phyloP scores from a whole-genome alignment of 129 eudicot genomes.

The Arctium minus region DNA sequence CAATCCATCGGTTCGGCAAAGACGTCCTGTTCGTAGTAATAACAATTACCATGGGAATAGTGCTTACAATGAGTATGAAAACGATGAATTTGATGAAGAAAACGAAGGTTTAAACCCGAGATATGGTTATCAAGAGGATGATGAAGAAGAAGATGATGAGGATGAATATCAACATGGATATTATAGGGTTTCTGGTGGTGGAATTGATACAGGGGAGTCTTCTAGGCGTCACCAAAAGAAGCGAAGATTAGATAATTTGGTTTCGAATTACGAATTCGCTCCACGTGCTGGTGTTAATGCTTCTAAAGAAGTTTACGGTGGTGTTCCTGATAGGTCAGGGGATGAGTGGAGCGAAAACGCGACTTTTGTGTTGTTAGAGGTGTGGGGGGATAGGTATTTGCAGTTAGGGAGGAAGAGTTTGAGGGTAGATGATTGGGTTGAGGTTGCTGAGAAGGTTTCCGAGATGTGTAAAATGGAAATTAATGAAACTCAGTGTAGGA shows the following conservation, averaged over 20 bases:
- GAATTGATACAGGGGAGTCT: constrained; percentile 45
- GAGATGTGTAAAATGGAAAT: constrained; percentile 56
- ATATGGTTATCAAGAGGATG: constrained; percentile 19
- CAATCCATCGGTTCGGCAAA: constrained; percentile 35
- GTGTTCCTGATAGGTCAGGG: constrained; percentile 4
- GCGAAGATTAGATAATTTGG: constrained; percentile 51
- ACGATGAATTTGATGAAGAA: constrained; percentile 42
- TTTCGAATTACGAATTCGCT: constrained; percentile 41
- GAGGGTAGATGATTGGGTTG: constrained; percentile 80
- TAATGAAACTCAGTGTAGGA: constrained; percentile 61
- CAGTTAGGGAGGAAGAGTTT: constrained; percentile 80
- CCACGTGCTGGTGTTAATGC: constrained; percentile 28
- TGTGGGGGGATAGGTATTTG: constrained; percentile 82
- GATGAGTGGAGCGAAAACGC: constrained; percentile 76
- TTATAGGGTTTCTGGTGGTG: constrained; percentile 27
- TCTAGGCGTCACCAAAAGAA: constrained; percentile 62
- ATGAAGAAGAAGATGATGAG: constrained; percentile 16
- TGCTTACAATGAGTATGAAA: constrained; percentile 29
- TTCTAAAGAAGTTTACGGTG: background rate
- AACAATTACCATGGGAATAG: constrained; percentile 27
- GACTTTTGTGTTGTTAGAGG: constrained; percentile 59
- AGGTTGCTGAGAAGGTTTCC: constrained; percentile 73
- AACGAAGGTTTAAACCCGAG: constrained; percentile 29
- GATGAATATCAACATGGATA: constrained; percentile 33
- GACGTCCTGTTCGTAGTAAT: constrained; percentile 39